Evolutionary conservation across 805 yeast genomes (phyloP), one percentile per base, ranked within the genome.

Genomic region (Torulaspora delbrueckii): DNA sequence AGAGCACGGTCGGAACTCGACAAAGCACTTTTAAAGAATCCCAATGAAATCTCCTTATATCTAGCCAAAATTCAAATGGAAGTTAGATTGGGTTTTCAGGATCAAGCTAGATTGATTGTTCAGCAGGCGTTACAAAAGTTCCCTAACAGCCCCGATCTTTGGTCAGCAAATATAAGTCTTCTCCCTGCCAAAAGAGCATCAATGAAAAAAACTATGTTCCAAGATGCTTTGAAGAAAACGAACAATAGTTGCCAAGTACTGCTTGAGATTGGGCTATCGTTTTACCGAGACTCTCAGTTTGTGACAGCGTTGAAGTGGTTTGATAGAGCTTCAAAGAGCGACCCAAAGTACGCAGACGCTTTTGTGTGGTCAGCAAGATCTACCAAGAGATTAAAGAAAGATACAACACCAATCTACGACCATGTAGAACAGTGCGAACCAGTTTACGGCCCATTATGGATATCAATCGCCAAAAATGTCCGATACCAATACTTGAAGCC

Each of bases 1-100:
- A 71, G 78, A 47, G 88, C 95, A 0, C 75, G 96, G 48, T 81
- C 96, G 0, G 69, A 76, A 1, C 64, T 89, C 18, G 96, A 88
- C 54, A 67, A 78, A 22, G 93, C 85, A 0, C 60, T 85, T 6
- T 51, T 79, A 12, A 68, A 70, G 22, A 76, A 74, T 45, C 78
- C 82, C 0, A 56, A 65, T 5, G 66, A 66, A 31, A 85, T 78
- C 25, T 42, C 47, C n/a, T 54, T 90, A 2, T 81, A 86, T 81
- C 55, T 72, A 6, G 82, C 75, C 14, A 76, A 78, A 51, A 70
- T 85, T 12, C 55, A 69, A 18, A 65, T 89, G 32, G 97, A 90
- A 58, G 57, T 64, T 27, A 48, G 73, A 22, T 63, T 70, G 3
- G 70, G 75, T 0, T 81, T 83, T 48, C 26, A 57, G 7, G 60